Percentiles rank a stretch among this genome's conserved stretches.
These are phyloP conservation scores for Eucalyptus camaldulensis DNA, from an alignment of 345 rosid species.

Conservation along the genomic window DNA sequence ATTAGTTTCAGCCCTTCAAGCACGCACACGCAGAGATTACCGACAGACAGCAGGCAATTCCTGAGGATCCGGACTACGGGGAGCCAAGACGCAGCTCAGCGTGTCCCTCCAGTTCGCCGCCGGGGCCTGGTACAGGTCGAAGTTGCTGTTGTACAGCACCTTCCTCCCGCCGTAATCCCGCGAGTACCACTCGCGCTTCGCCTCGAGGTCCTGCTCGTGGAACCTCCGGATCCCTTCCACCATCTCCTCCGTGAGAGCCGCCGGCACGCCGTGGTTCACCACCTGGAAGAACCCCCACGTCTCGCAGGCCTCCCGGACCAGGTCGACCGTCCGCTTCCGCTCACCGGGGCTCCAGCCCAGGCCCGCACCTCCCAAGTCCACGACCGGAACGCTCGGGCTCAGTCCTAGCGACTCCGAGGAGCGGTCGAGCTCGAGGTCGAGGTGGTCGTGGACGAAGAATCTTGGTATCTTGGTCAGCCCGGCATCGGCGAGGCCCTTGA, in stretches of 20 bases:
- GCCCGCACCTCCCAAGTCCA: constrained; percentile 10
- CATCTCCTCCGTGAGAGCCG: constrained; percentile 3
- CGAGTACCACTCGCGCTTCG: constrained; percentile 8
- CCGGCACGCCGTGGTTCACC: constrained; percentile 24
- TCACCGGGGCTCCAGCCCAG: neutral
- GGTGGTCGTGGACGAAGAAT: neutral
- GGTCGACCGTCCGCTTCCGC: neutral
- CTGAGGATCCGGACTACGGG: constrained; percentile 9
- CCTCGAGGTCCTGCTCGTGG: constrained; percentile 18
- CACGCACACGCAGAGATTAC: neutral
- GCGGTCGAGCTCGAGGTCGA: neutral
- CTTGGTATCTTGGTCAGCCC: neutral
- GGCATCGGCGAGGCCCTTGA: neutral
- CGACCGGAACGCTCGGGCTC: constrained; percentile 3
- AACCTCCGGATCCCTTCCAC: constrained; percentile 16
- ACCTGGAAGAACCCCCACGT: constrained; percentile 38
- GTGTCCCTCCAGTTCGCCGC: constrained; percentile 36
- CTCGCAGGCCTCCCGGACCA: constrained; percentile 14
- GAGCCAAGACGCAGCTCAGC: constrained; percentile 7
- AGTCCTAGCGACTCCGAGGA: neutral
- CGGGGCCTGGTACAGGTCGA: constrained; percentile 6
- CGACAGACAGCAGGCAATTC: constrained; percentile 27
- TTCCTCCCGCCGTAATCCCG: constrained; percentile 4
- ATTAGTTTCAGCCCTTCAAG: neutral
- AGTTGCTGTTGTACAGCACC: constrained; percentile 16